Conservation (phyloP, 768 basidiomycete species). For the Suillus decipiens region DNA sequence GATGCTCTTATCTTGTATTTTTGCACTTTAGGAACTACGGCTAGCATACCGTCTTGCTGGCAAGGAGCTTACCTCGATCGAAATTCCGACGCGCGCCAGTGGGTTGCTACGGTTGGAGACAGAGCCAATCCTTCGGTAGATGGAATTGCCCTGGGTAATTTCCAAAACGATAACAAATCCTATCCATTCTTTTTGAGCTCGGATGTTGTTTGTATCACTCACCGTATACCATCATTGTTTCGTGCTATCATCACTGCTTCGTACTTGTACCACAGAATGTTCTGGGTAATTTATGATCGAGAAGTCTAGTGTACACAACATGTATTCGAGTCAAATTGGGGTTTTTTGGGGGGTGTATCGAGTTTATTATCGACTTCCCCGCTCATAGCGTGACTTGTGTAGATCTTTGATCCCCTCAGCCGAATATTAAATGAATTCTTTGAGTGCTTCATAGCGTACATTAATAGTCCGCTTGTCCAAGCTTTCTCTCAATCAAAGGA, state of each 20-base stretch:
- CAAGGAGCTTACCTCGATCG: conserved; percentile 47
- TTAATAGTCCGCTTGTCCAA: background rate
- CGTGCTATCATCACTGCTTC: background rate
- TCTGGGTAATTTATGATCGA: background rate
- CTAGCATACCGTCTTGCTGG: conserved; percentile 44
- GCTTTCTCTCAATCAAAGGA: background rate
- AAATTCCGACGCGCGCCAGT: conserved; percentile 25
- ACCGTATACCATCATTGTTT: conserved; percentile 5
- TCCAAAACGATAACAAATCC: conserved; percentile 20
- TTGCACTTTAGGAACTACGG: conserved; percentile 47
- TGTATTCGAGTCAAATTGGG: background rate
- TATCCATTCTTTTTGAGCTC: conserved; percentile 19
- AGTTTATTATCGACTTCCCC: too few relatives aligned
- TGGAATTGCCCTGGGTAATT: background rate
- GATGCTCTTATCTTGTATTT: conserved; percentile 4
- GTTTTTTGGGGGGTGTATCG: background rate
- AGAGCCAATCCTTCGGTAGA: background rate
- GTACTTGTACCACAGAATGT: background rate
- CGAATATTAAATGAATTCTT: background rate
- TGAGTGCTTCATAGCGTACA: background rate
- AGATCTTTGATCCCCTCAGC: too few relatives aligned
- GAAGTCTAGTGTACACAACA: background rate
- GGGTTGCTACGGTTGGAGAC: conserved; percentile 13
- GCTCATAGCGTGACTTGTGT: background rate
- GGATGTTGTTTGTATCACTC: background rate